Percentiles rank a stretch among this genome's conserved stretches.
Conservation (phyloP, 2,329 filamentous ascomycete species). For the Gaeumannomyces sp. region DNA sequence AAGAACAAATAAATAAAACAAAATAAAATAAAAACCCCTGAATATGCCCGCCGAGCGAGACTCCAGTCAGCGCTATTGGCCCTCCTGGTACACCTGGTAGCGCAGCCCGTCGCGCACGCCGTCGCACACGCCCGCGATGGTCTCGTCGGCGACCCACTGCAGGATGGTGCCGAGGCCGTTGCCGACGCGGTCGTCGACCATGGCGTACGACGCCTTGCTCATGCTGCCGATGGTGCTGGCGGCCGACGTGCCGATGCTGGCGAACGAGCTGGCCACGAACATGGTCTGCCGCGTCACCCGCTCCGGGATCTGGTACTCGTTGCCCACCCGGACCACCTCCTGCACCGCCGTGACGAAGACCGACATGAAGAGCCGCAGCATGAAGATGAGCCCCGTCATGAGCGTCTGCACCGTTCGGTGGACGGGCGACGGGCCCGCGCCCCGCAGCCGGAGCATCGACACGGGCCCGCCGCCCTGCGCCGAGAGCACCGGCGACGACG, state of each 20-base stretch:
- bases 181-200: constrained; percentile 8
- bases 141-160: constrained; percentile 10
- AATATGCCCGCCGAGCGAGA: not conserved
- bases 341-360: constrained; percentile 5
- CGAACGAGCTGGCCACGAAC: constrained; percentile 8
- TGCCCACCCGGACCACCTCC: constrained; percentile 8
- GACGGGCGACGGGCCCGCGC: constrained; percentile 71
- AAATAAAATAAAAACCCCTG: not conserved
- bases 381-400: constrained; percentile 73
- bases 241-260: constrained; percentile 7
- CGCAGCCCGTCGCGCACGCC: constrained; percentile 9
- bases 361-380: constrained; percentile 7
- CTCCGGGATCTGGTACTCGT: constrained; percentile 11
- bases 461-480: no score
- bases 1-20: not conserved
- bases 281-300: constrained; percentile 5
- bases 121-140: constrained; percentile 8
- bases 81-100: constrained; percentile 2
- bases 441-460: not conserved
- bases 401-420: constrained; percentile 98
- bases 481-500: not conserved
- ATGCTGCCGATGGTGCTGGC: constrained; percentile 9
- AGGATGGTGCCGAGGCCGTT: constrained; percentile 5
- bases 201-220: constrained; percentile 10
- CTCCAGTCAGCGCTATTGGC: not conserved